phyloP scores from a whole-genome alignment of 192 early-diverging fungal genomes.

The Umbelopsis sp. region DNA sequence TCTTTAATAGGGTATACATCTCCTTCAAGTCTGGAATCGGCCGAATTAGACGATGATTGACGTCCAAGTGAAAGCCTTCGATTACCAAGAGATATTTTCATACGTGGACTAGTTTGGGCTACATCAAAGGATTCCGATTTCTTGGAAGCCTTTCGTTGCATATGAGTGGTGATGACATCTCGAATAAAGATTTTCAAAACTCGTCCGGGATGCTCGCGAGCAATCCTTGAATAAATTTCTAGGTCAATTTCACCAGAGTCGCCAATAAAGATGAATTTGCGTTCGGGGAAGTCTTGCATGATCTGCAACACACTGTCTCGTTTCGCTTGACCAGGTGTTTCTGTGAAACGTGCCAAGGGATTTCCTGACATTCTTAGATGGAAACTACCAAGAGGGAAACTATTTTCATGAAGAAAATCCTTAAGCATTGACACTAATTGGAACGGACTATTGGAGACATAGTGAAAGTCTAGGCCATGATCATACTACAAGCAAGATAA shows the following conservation, averaged over 20 bases:
- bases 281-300: constrained; percentile 66
- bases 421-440: constrained; percentile 74
- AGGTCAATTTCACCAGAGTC: constrained; percentile 86
- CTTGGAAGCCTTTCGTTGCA: background rate
- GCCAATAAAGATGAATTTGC: constrained; percentile 82
- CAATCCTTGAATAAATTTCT: constrained; percentile 75
- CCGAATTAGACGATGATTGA: constrained; percentile 10
- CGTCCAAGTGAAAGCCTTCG: constrained; percentile 10
- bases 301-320: constrained; percentile 51
- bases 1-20: background rate
- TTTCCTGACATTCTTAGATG: constrained; percentile 67
- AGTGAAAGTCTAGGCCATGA: constrained; percentile 72
- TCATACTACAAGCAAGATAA: constrained; percentile 43
- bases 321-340: constrained; percentile 52
- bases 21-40: background rate
- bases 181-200: constrained; percentile 89
- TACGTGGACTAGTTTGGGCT: background rate
- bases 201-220: constrained; percentile 58
- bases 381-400: constrained; percentile 78
- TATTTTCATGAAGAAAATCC: constrained; percentile 59
- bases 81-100: background rate
- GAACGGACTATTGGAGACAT: constrained; percentile 86
- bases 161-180: constrained; percentile 52
- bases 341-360: constrained; percentile 60
- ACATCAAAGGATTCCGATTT: background rate